A percentile compares a stretch with the other conserved stretches of the same genome.
Evolutionary conservation across 2,329 filamentous ascomycete species (phyloP).

Genomic region (Cytospora piceicola): DNA sequence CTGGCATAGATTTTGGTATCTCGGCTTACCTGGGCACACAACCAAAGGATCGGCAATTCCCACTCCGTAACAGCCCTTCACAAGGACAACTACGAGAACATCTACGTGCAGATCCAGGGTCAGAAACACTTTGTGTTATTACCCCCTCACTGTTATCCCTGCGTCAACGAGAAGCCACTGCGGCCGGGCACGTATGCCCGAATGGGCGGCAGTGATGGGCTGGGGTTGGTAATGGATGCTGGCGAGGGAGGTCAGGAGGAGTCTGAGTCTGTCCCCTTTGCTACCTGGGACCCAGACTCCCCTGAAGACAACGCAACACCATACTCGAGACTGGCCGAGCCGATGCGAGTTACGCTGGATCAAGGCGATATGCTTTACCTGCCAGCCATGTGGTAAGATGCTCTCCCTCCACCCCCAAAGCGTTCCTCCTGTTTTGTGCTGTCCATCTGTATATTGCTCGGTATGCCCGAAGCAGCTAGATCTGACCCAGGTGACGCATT

Average conservation of each 20-base stretch:
- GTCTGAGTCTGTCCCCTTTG: slow-evolving; percentile 61
- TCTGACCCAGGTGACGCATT: background rate
- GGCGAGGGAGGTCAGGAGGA: slow-evolving; percentile 39
- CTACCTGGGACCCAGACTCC: slow-evolving; percentile 74
- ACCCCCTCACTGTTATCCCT: slow-evolving; percentile 71
- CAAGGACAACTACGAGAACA: slow-evolving; percentile 84
- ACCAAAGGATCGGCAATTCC: slow-evolving; percentile 67
- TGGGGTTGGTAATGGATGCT: slow-evolving; percentile 39
- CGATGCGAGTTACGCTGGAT: slow-evolving; percentile 69
- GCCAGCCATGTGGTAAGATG: slow-evolving; percentile 73
- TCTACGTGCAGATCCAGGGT: slow-evolving; percentile 77
- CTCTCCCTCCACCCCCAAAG: background rate
- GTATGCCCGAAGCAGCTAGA: background rate
- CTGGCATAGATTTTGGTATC: background rate
- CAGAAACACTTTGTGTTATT: slow-evolving; percentile 76
- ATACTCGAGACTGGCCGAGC: slow-evolving; percentile 63
- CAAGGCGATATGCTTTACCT: slow-evolving; percentile 82
- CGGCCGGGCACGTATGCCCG: slow-evolving; percentile 62
- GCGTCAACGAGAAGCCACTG: slow-evolving; percentile 67
- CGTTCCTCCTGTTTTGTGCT: background rate
- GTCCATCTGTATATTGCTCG: background rate
- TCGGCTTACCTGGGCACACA: background rate
- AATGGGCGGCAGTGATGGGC: slow-evolving; percentile 35
- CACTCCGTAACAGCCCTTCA: slow-evolving; percentile 72
- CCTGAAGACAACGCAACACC: slow-evolving; percentile 54